Evolutionary conservation across 148 eudicot genomes (phyloP).

Genomic region (Vaccinium myrtillus): DNA sequence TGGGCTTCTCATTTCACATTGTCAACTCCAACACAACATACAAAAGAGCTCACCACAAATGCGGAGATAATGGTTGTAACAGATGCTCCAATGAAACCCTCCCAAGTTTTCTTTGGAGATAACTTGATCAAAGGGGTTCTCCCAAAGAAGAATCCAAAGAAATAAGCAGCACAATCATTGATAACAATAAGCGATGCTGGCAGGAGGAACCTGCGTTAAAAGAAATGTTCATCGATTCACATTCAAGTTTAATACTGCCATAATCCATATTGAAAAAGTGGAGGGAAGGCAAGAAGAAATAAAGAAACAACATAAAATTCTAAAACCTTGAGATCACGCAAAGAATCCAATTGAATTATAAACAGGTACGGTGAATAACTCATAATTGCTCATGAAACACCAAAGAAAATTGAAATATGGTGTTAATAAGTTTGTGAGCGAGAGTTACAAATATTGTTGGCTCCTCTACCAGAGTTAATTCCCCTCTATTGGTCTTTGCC

Average conservation of each 20-base stretch:
- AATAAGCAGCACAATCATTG: conserved; percentile 93
- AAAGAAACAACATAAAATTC: not conserved
- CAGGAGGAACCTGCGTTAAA: conserved; percentile 88
- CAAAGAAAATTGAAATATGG: not conserved
- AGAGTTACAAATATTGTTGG: not conserved
- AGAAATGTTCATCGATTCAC: not conserved
- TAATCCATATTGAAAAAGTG: not conserved
- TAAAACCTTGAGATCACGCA: not conserved
- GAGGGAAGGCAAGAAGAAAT: not conserved
- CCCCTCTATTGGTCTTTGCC: not conserved
- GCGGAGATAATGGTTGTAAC: conserved; percentile 81
- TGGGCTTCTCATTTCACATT: conserved; percentile 19
- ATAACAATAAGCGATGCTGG: conserved; percentile 97
- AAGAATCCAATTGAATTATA: not conserved
- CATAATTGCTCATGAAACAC: conserved; percentile 6
- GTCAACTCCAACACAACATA: not conserved
- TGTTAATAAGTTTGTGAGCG: not conserved
- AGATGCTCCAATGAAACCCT: conserved; percentile 97
- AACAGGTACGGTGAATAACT: not conserved
- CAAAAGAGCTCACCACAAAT: conserved; percentile 59
- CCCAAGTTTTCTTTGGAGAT: conserved; percentile 98
- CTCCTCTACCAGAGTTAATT: not conserved
- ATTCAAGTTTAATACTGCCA: not conserved
- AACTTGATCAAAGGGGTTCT: conserved; percentile 93
- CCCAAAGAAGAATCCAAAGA: conserved; percentile 95